Conservation (phyloP, 495 filamentous ascomycete species). For the Usnea hakonensis region DNA sequence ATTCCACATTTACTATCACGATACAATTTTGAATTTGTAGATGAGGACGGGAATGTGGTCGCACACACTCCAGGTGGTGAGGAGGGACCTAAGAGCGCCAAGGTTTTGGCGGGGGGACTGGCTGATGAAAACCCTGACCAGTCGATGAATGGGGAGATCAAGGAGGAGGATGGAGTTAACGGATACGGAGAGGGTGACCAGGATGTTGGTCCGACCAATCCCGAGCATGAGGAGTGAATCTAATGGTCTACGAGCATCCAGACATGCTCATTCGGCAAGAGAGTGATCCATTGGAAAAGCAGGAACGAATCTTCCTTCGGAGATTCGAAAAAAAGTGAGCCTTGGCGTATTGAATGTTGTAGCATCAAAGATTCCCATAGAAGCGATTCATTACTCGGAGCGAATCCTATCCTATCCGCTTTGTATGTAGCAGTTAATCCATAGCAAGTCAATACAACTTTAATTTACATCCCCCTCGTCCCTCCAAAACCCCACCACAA, state of each 20-base stretch:
- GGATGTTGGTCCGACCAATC: neutral
- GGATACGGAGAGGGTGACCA: neutral
- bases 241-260: neutral
- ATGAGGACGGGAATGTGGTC: slow-evolving; percentile 83
- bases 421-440: neutral
- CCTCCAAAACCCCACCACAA: neutral
- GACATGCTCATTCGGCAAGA: neutral
- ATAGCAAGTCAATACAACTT: no score
- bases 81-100: slow-evolving; percentile 43
- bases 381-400: neutral
- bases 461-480: neutral
- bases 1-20: slow-evolving; percentile 89
- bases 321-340: neutral
- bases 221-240: neutral
- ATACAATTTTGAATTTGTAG: slow-evolving; percentile 98
- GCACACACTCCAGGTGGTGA: slow-evolving; percentile 73
- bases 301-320: neutral
- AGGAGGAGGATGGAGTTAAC: slow-evolving; percentile 12
- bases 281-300: neutral
- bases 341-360: slow-evolving; percentile 1
- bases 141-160: slow-evolving; percentile 3
- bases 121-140: slow-evolving; percentile 40
- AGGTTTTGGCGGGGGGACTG: slow-evolving; percentile 70
- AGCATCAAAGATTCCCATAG: neutral
- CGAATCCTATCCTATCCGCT: neutral